Base-by-base conservation (phyloP, 2,329 filamentous ascomycete genomes). In the Exophiala aquamarina region DNA sequence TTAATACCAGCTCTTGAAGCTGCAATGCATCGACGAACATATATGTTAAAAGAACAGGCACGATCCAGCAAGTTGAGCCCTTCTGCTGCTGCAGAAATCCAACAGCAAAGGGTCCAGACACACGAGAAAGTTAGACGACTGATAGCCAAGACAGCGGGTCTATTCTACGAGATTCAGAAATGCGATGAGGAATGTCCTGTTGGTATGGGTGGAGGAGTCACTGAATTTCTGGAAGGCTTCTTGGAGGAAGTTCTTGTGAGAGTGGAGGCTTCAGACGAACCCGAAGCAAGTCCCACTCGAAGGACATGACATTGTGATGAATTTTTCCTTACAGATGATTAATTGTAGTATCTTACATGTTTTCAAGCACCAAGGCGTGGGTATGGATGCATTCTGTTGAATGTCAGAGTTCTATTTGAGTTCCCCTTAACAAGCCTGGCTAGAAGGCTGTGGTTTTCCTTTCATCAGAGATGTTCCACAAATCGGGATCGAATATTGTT, bases 1-100 rank as follows among this genome's bases (percentile, higher is more conserved):
- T 89, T 98, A 29, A 84, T 97, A 54, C 93, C 93, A 1, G 92
- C 93, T 2, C 78, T 98, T 2, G 90, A 95, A 67, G 87, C 93
- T 57, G 90, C 93, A 6, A 81, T 97, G 15, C 89, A 90, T 65
- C 81, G 93, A 41, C 86, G 93, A 43, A 72, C 72, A 19, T 78
- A 79, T 58, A 74, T 78, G 44, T 68, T 84, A 43, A 76, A 77
- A 39, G 63, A 64, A 17, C 57, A 69, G 26, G 58, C 64, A 13
- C 61, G 64, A 44, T 49, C 59, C 19, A 42, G 52, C 41, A 57
- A 62, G 45, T 33, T 54, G 38, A 57, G 47, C 49, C 52, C 61
- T 19, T 52, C 59, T 47, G 57, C 76, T 13, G 59, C 59, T 9
- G 69, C 68, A 37, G 70, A 74, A 34, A 67, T 77, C 11, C 80